phyloP scores from a whole-genome alignment of 257 asterid genomes.

The Mentha longifolia region DNA sequence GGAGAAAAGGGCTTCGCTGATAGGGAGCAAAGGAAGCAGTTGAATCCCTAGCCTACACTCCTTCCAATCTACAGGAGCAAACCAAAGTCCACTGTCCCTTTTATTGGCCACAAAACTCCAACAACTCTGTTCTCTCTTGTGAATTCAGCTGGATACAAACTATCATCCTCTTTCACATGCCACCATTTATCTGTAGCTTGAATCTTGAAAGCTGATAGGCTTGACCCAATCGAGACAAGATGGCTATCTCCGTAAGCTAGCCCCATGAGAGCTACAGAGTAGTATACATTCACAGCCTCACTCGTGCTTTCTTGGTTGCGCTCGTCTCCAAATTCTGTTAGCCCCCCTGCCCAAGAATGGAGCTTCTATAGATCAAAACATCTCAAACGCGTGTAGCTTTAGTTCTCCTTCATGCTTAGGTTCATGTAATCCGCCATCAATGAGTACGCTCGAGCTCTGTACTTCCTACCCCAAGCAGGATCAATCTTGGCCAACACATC shows the following conservation, averaged over 20 bases:
- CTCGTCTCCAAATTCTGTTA: conserved; percentile 90
- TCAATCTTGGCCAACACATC: conserved; percentile 90
- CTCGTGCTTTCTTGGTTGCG: conserved; percentile 95
- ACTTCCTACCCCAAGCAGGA: conserved; percentile 87
- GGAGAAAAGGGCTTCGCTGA: conserved; percentile 72
- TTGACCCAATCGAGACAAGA: conserved; percentile 73
- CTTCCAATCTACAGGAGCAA: conserved; percentile 84
- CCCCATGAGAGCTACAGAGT: conserved; percentile 95
- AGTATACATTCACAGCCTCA: conserved; percentile 89
- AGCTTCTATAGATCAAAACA: conserved; percentile 80
- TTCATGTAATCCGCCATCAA: conserved; percentile 91
- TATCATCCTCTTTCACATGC: conserved; percentile 67
- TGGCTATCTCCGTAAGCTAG: conserved; percentile 88
- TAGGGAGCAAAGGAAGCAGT: conserved; percentile 73
- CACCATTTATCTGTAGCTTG: conserved; percentile 90
- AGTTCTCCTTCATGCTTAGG: conserved; percentile 53
- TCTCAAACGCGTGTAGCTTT: conserved; percentile 72
- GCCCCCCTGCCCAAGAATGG: conserved; percentile 98
- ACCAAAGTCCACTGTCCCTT: conserved; percentile 88
- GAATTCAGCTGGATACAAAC: conserved; percentile 60
- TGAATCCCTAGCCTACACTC: conserved; percentile 90
- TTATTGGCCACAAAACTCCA: conserved; percentile 87
- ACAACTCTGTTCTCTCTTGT: conserved; percentile 70
- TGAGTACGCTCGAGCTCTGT: conserved; percentile 71
- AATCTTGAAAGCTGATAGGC: conserved; percentile 76